phyloP scores from a whole-genome alignment of 441 rosid genomes.

The Bocquillonia castaneifolia region DNA sequence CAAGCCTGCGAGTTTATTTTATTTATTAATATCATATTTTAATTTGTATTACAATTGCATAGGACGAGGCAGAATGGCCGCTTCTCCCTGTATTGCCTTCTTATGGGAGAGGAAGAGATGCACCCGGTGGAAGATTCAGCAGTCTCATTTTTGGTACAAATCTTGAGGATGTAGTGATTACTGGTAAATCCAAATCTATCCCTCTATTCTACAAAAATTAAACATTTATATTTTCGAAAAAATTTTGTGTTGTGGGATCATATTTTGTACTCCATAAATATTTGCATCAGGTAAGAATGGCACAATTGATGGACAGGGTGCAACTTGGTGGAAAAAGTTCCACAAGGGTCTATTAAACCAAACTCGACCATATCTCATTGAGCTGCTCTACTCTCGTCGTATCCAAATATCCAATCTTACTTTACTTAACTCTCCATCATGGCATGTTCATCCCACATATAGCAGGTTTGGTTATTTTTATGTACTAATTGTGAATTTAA shows the following conservation, averaged over 20 bases:
- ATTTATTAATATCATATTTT: not conserved
- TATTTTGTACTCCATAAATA: not conserved
- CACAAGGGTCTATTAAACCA: constrained; percentile 26
- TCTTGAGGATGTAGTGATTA: constrained; percentile 57
- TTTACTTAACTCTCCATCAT: constrained; percentile 56
- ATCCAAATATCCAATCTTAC: constrained; percentile 59
- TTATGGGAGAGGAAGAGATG: constrained; percentile 59
- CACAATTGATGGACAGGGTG: constrained; percentile 64
- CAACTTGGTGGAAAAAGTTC: constrained; percentile 59
- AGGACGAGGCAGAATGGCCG: constrained; percentile 63
- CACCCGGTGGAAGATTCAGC: constrained; percentile 39
- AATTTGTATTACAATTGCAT: not conserved
- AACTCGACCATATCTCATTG: constrained; percentile 67
- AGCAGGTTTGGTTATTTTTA: constrained; percentile 28
- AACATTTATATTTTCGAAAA: not conserved
- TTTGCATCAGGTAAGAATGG: constrained; percentile 9
- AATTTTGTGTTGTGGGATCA: not conserved
- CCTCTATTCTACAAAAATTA: not conserved
- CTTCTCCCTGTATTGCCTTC: constrained; percentile 47
- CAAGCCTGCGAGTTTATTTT: no score
- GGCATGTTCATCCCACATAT: constrained; percentile 68
- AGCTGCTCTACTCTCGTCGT: constrained; percentile 44
- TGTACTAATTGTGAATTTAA: not conserved
- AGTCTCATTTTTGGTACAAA: constrained; percentile 62
- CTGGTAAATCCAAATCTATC: constrained; percentile 39